These are phyloP conservation scores for Ceratocystis variospora DNA, from an alignment of 2,329 filamentous ascomycete genomes.

Conservation along the genomic window DNA sequence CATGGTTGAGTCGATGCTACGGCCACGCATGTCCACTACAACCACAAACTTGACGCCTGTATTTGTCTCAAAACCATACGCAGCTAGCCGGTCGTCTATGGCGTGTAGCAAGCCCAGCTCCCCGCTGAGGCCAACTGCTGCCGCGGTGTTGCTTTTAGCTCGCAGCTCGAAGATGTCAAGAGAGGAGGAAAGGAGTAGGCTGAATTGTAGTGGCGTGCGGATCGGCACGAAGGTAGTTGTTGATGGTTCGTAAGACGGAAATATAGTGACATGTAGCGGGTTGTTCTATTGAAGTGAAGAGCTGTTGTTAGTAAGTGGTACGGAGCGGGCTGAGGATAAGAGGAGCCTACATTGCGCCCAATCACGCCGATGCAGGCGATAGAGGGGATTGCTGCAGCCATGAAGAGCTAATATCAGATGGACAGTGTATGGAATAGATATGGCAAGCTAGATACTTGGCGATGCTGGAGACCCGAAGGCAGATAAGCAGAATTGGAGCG, in stretches of 20 bases:
- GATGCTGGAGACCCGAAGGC: too few relatives aligned
- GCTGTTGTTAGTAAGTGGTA: constrained; percentile 12
- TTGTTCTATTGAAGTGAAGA: constrained; percentile 58
- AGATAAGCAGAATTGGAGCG: not conserved
- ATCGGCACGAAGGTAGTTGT: constrained; percentile 41
- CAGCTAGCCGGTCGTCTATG: constrained; percentile 80
- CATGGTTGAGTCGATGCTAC: constrained; percentile 32
- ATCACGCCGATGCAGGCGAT: constrained; percentile 92
- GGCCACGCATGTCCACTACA: constrained; percentile 78
- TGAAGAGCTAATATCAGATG: constrained; percentile 24
- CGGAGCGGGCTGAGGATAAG: not conserved
- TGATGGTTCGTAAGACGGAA: constrained; percentile 55
- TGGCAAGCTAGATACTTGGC: not conserved
- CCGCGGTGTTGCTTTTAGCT: constrained; percentile 55
- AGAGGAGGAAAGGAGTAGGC: constrained; percentile 76
- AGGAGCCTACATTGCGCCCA: constrained; percentile 62
- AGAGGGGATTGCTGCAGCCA: constrained; percentile 54
- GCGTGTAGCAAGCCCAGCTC: constrained; percentile 88
- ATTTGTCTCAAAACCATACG: constrained; percentile 94
- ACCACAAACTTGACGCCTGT: constrained; percentile 85
- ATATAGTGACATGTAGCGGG: constrained; percentile 82
- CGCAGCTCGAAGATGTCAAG: constrained; percentile 90
- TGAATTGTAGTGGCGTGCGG: constrained; percentile 73
- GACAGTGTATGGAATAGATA: not conserved
- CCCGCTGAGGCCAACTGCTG: constrained; percentile 46